A percentile compares a stretch with the other conserved stretches of the same genome.
Conservation (phyloP, 2,329 filamentous ascomycete genomes). For the Penicillium sp. region DNA sequence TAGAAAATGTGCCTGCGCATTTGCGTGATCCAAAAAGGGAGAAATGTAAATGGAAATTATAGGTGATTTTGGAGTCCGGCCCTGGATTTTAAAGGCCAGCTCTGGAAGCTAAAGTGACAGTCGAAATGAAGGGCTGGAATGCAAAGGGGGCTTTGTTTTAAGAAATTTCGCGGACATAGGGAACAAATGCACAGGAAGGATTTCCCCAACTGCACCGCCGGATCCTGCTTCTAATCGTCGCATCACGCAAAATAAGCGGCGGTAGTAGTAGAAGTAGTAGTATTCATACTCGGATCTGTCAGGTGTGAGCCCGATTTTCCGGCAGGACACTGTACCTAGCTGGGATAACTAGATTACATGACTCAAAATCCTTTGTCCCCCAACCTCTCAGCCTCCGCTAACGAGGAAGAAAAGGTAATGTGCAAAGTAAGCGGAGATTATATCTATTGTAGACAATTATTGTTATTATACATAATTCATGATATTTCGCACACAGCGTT, state of each 20-base stretch:
- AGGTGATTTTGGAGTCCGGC: slow-evolving; percentile 4
- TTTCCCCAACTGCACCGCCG: not conserved
- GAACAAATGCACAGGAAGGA: slow-evolving; percentile 1
- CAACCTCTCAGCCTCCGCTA: too few relatives aligned
- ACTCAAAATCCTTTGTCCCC: too few relatives aligned
- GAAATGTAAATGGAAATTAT: slow-evolving; percentile 9
- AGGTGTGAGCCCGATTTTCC: too few relatives aligned
- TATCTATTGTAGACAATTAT: not conserved
- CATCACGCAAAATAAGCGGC: not conserved
- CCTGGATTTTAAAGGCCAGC: not conserved
- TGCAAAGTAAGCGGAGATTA: not conserved
- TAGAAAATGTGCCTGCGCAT: slow-evolving; percentile 19
- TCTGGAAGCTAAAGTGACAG: not conserved
- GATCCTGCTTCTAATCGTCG: not conserved
- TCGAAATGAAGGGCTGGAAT: not conserved
- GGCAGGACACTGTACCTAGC: too few relatives aligned
- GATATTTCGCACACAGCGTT: slow-evolving; percentile 1
- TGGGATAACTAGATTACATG: too few relatives aligned
- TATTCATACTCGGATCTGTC: too few relatives aligned
- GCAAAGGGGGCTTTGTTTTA: not conserved
- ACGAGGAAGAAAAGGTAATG: too few relatives aligned
- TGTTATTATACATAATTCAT: not conserved
- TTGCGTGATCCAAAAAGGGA: not conserved
- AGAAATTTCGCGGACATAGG: slow-evolving; percentile 3
- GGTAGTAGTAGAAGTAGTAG: too few relatives aligned